These are phyloP conservation scores for Citrus hindsii DNA, from an alignment of 345 rosid species.

Conservation along the genomic window DNA sequence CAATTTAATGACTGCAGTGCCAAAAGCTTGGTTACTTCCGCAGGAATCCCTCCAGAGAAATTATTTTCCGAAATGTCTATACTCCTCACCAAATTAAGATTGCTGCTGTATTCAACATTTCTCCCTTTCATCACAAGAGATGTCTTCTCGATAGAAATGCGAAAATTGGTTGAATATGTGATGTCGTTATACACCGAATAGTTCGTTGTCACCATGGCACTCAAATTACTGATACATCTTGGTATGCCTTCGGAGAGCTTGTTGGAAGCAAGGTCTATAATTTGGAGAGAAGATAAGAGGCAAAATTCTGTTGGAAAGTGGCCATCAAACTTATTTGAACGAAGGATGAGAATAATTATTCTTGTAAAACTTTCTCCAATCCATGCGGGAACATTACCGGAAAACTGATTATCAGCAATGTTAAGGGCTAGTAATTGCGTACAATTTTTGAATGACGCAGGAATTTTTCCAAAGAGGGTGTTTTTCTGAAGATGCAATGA, in stretches of 20 bases:
- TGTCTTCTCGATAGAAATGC: too few relatives aligned
- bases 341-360: neutral
- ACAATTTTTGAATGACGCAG: neutral
- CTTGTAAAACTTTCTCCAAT: neutral
- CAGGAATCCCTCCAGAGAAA: neutral
- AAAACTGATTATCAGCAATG: neutral
- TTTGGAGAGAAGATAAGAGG: neutral
- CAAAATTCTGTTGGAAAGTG: neutral
- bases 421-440: neutral
- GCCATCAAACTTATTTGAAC: conserved; percentile 11
- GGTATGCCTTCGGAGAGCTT: neutral
- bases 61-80: neutral
- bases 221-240: conserved; percentile 1
- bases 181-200: neutral
- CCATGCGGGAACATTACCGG: conserved; percentile 1
- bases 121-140: too few relatives aligned
- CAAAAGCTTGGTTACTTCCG: neutral
- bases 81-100: too few relatives aligned
- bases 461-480: neutral
- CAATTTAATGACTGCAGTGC: neutral
- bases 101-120: too few relatives aligned
- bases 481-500: neutral
- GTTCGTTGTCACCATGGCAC: neutral
- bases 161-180: too few relatives aligned
- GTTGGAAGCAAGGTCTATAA: conserved; percentile 10